Evolutionary conservation across 2,329 filamentous ascomycete species (phyloP), one percentile per base, ranked within the genome.

Genomic region (Apiospora rasikravindrae): DNA sequence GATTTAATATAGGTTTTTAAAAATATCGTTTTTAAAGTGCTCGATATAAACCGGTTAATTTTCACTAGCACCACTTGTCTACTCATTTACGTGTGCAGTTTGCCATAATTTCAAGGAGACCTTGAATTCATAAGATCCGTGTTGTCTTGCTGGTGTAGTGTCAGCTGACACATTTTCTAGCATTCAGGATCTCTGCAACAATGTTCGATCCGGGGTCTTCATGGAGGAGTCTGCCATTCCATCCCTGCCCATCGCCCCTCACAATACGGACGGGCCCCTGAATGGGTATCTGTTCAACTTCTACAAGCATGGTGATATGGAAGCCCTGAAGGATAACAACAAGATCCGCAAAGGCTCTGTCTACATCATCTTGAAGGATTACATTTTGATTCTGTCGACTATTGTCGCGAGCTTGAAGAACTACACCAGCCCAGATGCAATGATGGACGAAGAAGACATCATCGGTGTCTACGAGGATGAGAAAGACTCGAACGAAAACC

Each of bases 281-380:
- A 94, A 94, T 75, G 90, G 90, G 0, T 93, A 93, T 77, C 82
- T 95, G 0, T 90, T 92, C 73, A 92, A 95, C 80, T 96, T 95
- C 81, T 95, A 89, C 85, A 93, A 90, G 80, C 91, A 95, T 76
- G 93, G 92, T 4, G 89, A 92, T 77, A 79, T 91, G 29, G 78
- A 84, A 1, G 87, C 89, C 0, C 82, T 95, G 2, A 87, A 88
- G 16, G 82, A 80, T 0, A 91, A 90, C 42, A 95, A 96, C 78
- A 85, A 87, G 2, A 90, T 96, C 77, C 89, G 88, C 64, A 82
- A 84, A 1, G 88, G 89, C 5, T 91, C 94, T 67, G 86, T 94
- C 11, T 95, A 93, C 93, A 95, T 92, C 77, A 78, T 88, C 1
- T 84, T 95, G 2, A 93, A 94, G 67, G 84, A 86, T 73, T 88